These are phyloP conservation scores for Cyathus striatus DNA, from an alignment of 768 basidiomycete genomes.

Conservation along the genomic window DNA sequence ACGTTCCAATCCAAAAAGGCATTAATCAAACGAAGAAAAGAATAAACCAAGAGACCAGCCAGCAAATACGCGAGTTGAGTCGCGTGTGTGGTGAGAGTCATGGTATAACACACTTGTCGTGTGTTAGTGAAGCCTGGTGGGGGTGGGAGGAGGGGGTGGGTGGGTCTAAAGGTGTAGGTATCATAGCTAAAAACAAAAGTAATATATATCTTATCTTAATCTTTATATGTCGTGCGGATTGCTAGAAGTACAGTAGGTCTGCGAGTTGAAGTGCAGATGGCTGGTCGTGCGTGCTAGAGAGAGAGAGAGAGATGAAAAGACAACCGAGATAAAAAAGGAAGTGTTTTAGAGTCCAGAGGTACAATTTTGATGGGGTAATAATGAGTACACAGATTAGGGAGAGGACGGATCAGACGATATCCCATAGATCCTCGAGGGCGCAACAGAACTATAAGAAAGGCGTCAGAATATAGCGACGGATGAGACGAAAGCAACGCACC, in stretches of 20 bases:
- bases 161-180: background rate
- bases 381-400: no score
- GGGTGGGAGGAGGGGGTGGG: background rate
- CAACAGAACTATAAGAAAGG: conserved; percentile 67
- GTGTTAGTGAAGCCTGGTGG: background rate
- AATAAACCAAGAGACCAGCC: conserved; percentile 1
- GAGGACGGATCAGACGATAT: conserved; percentile 83
- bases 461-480: conserved; percentile 93
- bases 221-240: no score
- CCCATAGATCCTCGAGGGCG: conserved; percentile 92
- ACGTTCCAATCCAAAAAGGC: no score
- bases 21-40: no score
- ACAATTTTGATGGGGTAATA: background rate
- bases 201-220: no score
- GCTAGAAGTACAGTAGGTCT: conserved; percentile 15
- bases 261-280: conserved; percentile 44
- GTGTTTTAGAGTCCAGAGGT: conserved; percentile 4
- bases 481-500: conserved; percentile 51
- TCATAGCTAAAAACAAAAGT: no score
- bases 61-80: conserved; percentile 30
- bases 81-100: no score
- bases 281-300: conserved; percentile 13
- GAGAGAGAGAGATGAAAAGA: conserved; percentile 14
- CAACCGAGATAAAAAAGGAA: conserved; percentile 7
- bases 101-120: background rate